Base-by-base conservation (phyloP, 2,329 filamentous ascomycete genomes). In the Beauveria sp. region DNA sequence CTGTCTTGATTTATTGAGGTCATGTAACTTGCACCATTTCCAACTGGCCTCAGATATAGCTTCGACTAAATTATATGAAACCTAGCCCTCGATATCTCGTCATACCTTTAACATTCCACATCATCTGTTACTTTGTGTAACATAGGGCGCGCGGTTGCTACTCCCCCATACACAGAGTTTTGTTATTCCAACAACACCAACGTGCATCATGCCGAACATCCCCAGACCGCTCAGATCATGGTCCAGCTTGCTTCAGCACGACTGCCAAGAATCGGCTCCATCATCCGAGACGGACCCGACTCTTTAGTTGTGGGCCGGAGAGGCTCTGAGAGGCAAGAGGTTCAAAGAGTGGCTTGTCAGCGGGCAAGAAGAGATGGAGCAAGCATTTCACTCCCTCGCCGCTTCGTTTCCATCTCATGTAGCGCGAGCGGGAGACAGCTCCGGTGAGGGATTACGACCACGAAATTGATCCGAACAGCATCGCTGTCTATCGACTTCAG, bases 401-500 rank as follows among this genome's bases (percentile, higher is more conserved):
- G 34, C 14, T 20, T 59, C 34, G 16, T 59, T 52, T 51, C 34
- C 45, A 22, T 43, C 34, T 51, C 14, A 20, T 30, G 12, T 38
- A 12, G n/a, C 18, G 28, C 54, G 8, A 24, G 28, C 20, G 42
- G 43, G 55, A 52, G 14, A 30, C 43, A 22, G 18, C 34, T 52
- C 56, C 34, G 12, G 5, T 14, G 22, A 12, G 22, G 56, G 56
- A 3, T 46, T 60, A 24, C 46, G 47, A 69, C 34, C 62, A 75
- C 24, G 75, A 78, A 51, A 66, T 79, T 1, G 70, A 67, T 1
- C 62, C 70, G 7, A 63, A 68, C 2, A 79, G 80, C 60, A 74
- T 80, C 9, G 64, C 79, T 28, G 71, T 79, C 1, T 68, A 78
- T 57, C 67, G 73, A 70, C 5, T 73, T 73, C 0, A 61, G 62